These are phyloP conservation scores for Diaporthe destruens DNA, from an alignment of 2,329 filamentous ascomycete genomes.

Conservation along the genomic window DNA sequence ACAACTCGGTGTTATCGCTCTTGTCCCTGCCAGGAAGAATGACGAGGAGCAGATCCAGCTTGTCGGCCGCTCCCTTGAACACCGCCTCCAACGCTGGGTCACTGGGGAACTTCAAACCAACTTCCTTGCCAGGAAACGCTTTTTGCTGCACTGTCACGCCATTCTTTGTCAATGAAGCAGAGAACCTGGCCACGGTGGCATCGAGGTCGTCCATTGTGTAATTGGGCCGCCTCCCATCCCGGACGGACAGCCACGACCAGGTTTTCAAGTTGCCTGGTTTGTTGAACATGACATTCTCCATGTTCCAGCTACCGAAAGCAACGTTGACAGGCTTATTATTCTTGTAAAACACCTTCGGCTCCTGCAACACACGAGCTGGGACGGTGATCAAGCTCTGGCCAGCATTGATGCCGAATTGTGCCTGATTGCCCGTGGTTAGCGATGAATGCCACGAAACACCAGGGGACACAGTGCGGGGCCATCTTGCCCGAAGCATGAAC, in stretches of 20 bases:
- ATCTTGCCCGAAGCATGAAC: not conserved
- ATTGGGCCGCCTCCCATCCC: not conserved
- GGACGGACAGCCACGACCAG: conserved; percentile 56
- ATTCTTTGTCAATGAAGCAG: conserved; percentile 25
- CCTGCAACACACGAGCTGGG: conserved; percentile 67
- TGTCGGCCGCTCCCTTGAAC: not conserved
- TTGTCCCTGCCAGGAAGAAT: conserved; percentile 55
- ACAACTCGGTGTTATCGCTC: conserved; percentile 56
- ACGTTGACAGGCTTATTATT: conserved; percentile 45
- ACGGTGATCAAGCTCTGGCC: conserved; percentile 69
- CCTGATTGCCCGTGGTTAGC: conserved; percentile 24
- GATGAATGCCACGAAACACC: conserved; percentile 56
- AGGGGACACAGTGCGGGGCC: conserved; percentile 15
- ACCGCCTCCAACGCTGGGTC: conserved; percentile 22
- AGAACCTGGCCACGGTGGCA: conserved; percentile 28
- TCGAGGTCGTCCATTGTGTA: not conserved
- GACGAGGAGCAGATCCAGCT: conserved; percentile 60
- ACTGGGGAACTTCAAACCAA: conserved; percentile 1
- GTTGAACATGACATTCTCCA: conserved; percentile 64
- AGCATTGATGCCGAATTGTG: conserved; percentile 61
- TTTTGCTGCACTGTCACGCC: conserved; percentile 38
- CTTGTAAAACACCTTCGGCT: conserved; percentile 67
- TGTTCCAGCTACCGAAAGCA: conserved; percentile 69
- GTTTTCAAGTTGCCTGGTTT: conserved; percentile 53
- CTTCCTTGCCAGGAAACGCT: not conserved